Conservation (phyloP, 2,329 filamentous ascomycete species). For the Microcyclosporella mali region DNA sequence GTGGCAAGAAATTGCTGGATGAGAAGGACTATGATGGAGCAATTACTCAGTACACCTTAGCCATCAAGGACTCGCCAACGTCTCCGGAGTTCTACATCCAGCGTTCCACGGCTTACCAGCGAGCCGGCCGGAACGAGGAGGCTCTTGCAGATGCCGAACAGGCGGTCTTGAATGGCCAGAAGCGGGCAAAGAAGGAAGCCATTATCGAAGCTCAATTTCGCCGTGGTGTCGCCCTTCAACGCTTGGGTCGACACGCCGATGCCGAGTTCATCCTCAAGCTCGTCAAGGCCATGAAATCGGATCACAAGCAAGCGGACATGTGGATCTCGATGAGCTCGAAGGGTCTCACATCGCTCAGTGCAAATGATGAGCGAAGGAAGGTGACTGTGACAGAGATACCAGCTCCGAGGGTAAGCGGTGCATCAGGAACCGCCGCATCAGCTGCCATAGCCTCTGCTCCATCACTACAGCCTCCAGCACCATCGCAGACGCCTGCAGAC, state of each 20-base stretch:
- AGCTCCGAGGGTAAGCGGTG: slow-evolving; percentile 24
- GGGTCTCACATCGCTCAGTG: slow-evolving; percentile 46
- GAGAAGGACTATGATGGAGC: slow-evolving; percentile 60
- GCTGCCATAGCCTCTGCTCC: slow-evolving; percentile 8
- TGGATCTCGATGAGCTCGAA: slow-evolving; percentile 53
- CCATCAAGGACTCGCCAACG: slow-evolving; percentile 54
- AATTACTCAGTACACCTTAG: slow-evolving; percentile 61
- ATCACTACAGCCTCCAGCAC: neutral
- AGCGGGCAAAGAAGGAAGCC: slow-evolving; percentile 66
- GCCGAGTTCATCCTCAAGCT: slow-evolving; percentile 63
- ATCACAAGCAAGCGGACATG: slow-evolving; percentile 49
- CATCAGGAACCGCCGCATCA: neutral
- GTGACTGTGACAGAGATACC: slow-evolving; percentile 49
- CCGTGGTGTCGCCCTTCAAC: slow-evolving; percentile 66
- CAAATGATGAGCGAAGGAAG: slow-evolving; percentile 43
- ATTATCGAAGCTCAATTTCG: slow-evolving; percentile 79
- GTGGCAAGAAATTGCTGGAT: slow-evolving; percentile 57
- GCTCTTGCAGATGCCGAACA: slow-evolving; percentile 44
- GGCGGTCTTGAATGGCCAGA: slow-evolving; percentile 58
- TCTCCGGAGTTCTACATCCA: slow-evolving; percentile 76
- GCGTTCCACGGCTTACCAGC: slow-evolving; percentile 71
- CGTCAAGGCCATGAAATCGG: slow-evolving; percentile 48
- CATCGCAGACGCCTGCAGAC: slow-evolving; percentile 42
- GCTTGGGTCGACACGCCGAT: slow-evolving; percentile 66
- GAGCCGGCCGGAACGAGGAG: slow-evolving; percentile 45